Evolutionary conservation across 2,329 filamentous ascomycete genomes (phyloP).

Genomic region (Aspergillus viridinutans): DNA sequence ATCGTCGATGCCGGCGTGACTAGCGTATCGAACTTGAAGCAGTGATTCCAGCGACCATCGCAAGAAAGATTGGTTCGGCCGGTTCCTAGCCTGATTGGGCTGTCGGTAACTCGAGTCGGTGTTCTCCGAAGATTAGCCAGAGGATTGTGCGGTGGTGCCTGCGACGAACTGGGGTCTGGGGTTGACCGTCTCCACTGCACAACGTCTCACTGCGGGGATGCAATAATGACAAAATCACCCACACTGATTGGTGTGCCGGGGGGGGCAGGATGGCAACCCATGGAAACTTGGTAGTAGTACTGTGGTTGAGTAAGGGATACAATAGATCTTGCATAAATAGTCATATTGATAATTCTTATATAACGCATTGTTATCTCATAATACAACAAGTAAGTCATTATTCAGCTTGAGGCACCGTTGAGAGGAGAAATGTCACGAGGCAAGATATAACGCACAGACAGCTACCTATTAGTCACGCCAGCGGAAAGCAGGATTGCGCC

Average conservation of each 20-base stretch:
- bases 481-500: constrained; percentile 62
- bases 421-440: background rate
- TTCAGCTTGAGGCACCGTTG: background rate
- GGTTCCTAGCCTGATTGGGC: no score
- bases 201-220: background rate
- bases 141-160: no score
- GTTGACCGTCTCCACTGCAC: background rate
- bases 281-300: background rate
- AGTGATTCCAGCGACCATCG: background rate
- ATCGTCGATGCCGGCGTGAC: background rate
- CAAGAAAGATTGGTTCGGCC: background rate
- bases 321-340: no score
- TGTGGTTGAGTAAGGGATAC: no score
- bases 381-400: background rate
- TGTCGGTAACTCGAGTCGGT: background rate
- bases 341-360: background rate
- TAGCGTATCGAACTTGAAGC: background rate
- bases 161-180: background rate
- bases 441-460: background rate
- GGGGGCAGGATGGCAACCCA: background rate
- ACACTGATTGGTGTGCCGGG: background rate
- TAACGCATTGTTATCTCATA: background rate
- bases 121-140: background rate
- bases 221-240: background rate
- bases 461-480: constrained; percentile 46